These are phyloP conservation scores for Cercospora sp. DNA, from an alignment of 2,329 filamentous ascomycete species.

Conservation along the genomic window DNA sequence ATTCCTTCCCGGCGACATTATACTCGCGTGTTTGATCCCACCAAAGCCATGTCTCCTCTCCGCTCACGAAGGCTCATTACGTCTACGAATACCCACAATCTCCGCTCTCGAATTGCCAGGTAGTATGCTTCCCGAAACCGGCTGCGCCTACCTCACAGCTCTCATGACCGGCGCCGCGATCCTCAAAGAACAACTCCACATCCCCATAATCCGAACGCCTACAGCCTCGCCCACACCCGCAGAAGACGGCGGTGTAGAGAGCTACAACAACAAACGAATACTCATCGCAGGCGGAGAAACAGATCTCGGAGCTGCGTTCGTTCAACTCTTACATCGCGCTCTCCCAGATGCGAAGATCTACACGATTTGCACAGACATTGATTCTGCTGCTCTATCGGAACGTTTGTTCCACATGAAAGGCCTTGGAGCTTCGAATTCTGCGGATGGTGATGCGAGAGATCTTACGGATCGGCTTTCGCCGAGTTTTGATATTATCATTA, in stretches of 20 bases:
- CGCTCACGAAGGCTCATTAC: conserved; percentile 11
- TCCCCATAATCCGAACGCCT: conserved; percentile 15
- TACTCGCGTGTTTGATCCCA: conserved; percentile 15
- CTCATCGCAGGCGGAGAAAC: conserved; percentile 17
- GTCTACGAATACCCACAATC: conserved; percentile 15
- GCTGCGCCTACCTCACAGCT: conserved; percentile 13
- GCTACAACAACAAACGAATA: conserved; percentile 17
- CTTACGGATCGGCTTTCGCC: conserved; percentile 3
- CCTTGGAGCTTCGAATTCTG: conserved; percentile 8
- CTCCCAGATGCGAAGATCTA: conserved; percentile 11
- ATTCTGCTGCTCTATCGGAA: not conserved
- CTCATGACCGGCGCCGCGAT: conserved; percentile 16
- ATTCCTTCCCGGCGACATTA: conserved; percentile 15
- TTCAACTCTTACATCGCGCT: conserved; percentile 16
- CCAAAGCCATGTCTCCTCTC: conserved; percentile 14
- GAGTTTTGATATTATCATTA: conserved; percentile 18
- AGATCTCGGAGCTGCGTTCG: conserved; percentile 10
- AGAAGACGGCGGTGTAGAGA: conserved; percentile 13
- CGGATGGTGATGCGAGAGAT: conserved; percentile 1
- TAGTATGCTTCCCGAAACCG: conserved; percentile 15
- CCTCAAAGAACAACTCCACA: conserved; percentile 17
- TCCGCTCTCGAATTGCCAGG: conserved; percentile 15
- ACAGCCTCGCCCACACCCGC: conserved; percentile 12
- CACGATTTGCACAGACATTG: not conserved
- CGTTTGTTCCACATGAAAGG: conserved; percentile 4